Percentiles rank a stretch among this genome's conserved stretches.
Evolutionary conservation across 495 filamentous ascomycete species (phyloP).

Genomic region (Podospora comata): DNA sequence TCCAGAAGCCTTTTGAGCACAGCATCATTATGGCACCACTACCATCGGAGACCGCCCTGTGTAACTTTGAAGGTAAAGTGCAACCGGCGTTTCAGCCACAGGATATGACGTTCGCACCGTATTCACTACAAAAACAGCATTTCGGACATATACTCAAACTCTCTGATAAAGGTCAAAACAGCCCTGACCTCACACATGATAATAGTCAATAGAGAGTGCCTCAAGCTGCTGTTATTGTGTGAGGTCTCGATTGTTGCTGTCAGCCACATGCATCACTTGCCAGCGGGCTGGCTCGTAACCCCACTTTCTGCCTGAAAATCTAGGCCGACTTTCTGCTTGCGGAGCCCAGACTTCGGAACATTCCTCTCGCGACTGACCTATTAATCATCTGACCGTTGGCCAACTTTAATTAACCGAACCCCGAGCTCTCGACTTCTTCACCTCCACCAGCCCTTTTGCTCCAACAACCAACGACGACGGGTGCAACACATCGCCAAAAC

Average conservation of each 20-base stretch:
- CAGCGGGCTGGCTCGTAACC: no score
- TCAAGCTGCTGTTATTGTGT: neutral
- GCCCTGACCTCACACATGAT: neutral
- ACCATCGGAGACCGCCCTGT: conserved; percentile 1
- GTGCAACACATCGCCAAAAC: neutral
- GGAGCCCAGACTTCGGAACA: neutral
- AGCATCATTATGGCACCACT: conserved; percentile 25
- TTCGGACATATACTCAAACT: neutral
- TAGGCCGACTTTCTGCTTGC: neutral
- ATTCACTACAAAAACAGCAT: no score
- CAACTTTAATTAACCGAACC: conserved; percentile 4
- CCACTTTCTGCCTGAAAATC: neutral
- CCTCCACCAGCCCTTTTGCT: neutral
- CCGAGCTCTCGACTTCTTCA: neutral
- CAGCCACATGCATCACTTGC: neutral
- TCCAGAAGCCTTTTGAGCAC: conserved; percentile 18
- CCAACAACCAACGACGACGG: neutral
- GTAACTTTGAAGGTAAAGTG: conserved; percentile 9
- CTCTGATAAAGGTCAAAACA: neutral
- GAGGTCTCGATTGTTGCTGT: neutral
- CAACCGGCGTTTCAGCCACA: neutral
- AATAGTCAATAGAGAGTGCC: neutral
- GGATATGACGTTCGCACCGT: neutral
- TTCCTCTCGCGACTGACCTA: neutral
- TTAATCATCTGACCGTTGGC: conserved; percentile 2